Evolutionary conservation across 2,329 filamentous ascomycete genomes (phyloP).

Genomic region (Grosmannia clavigera): DNA sequence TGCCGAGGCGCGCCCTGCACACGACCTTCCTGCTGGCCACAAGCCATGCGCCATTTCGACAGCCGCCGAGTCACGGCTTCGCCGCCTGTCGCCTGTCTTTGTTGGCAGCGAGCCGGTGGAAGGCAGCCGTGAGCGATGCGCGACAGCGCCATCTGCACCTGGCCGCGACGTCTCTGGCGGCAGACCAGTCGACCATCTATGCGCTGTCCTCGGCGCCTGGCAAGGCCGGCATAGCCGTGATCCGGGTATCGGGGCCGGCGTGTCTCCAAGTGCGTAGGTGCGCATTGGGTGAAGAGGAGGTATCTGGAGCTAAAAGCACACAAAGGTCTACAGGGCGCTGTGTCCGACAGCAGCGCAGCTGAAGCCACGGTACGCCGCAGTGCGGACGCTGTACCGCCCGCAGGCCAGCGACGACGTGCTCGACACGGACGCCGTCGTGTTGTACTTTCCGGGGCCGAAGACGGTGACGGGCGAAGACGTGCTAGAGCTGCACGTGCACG

Average conservation of each 20-base stretch:
- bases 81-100: neutral
- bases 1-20: neutral
- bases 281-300: neutral
- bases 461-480: constrained; percentile 90
- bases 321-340: constrained; percentile 36
- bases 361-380: constrained; percentile 46
- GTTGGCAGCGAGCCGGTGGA: neutral
- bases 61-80: neutral
- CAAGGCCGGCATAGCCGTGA: constrained; percentile 78
- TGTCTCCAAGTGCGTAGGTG: constrained; percentile 46
- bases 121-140: neutral
- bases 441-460: constrained; percentile 69
- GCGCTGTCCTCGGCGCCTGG: constrained; percentile 81
- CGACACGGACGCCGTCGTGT: constrained; percentile 67
- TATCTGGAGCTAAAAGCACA: too few species aligned
- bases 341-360: constrained; percentile 34
- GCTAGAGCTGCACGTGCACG: constrained; percentile 89
- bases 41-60: neutral
- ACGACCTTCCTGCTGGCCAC: neutral
- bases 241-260: constrained; percentile 72
- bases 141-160: neutral
- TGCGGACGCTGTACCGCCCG: constrained; percentile 56
- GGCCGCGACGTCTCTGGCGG: neutral
- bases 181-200: constrained; percentile 61
- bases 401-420: constrained; percentile 35